Base-by-base conservation (phyloP, 805 yeast genomes). In the Wickerhamomyces strasburgensis region DNA sequence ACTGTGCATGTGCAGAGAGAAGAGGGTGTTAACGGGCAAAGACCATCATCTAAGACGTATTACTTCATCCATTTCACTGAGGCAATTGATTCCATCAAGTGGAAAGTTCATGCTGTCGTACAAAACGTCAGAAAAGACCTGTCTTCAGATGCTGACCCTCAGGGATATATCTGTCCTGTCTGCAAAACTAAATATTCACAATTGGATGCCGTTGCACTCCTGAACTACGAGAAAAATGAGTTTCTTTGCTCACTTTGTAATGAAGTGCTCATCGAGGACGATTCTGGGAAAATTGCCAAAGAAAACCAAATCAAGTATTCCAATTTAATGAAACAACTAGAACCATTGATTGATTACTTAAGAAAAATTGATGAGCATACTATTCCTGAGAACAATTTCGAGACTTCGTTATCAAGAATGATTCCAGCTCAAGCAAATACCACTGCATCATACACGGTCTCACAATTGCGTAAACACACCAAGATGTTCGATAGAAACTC, bases 71-170 rank as follows among this genome's bases (percentile, higher is more conserved):
- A 87, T 55, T 78, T 75, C 56, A 86, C 96, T 3, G 95, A 88
- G 58, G 95, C 98, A 0, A 85, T 93, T 28, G 98, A 93, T 62
- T 78, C 96, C 4, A 78, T 93, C 56, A 93, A 93, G 61, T 93
- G 98, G 98, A 88, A 89, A 55, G 84, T 90, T 41, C 96, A 90
- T 58, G 76, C 84, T 32, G 72, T 93, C 19, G 97, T 86, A 11
- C 81, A 80, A 48, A 59, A 70, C 37, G 69, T 89, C 38, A 86
- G 86, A 54, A 85, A 83, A 45, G 95, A 88, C 52, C 73, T 90
- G 63, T 80, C 86, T 35, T 84, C 79, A 46, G 84, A 82, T 51
- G 79, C 87, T 18, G 89, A 87, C 48, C 95, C 97, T 2, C 95
- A 93, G 54, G 98, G 98, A 3, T 93, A 84, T 56, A 72, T 85